Conservation (phyloP, 2,329 filamentous ascomycete species). For the Diaporthe amygdali region DNA sequence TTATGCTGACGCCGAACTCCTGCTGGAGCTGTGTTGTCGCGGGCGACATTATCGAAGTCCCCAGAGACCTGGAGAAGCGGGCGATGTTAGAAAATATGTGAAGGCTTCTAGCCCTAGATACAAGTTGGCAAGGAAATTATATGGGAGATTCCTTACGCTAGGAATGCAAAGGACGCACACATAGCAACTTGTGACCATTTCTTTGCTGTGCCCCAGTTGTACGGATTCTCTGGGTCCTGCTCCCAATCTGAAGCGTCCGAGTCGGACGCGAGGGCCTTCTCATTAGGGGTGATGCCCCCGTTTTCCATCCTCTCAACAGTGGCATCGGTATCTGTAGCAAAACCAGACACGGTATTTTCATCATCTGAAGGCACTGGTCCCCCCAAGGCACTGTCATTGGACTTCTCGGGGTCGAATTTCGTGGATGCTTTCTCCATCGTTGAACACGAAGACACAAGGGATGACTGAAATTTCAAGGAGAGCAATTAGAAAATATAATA, state of each 20-base stretch:
- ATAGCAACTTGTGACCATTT: slow-evolving; percentile 46
- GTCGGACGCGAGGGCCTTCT: not conserved
- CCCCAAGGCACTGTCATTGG: not conserved
- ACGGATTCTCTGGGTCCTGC: slow-evolving; percentile 50
- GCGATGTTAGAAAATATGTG: not conserved
- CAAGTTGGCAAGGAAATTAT: no score
- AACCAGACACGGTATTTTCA: not conserved
- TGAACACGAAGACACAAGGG: not conserved
- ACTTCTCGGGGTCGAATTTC: not conserved
- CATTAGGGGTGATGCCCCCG: not conserved
- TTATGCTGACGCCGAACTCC: slow-evolving; percentile 60
- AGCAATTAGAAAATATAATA: not conserved
- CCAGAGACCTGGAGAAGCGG: slow-evolving; percentile 51
- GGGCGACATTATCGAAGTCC: slow-evolving; percentile 59
- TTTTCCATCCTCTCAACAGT: not conserved
- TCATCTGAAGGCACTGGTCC: not conserved
- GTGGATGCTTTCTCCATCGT: not conserved
- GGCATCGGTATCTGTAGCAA: not conserved
- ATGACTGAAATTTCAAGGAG: not conserved
- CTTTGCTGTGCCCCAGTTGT: slow-evolving; percentile 53
- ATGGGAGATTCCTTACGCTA: slow-evolving; percentile 39
- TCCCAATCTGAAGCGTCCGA: slow-evolving; percentile 37
- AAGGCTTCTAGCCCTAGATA: not conserved
- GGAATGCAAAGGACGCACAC: slow-evolving; percentile 44
- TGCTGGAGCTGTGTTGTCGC: slow-evolving; percentile 50